Evolutionary conservation across 108 stramenopile species (phyloP).

Genomic region (Cyclotella kingstonii): DNA sequence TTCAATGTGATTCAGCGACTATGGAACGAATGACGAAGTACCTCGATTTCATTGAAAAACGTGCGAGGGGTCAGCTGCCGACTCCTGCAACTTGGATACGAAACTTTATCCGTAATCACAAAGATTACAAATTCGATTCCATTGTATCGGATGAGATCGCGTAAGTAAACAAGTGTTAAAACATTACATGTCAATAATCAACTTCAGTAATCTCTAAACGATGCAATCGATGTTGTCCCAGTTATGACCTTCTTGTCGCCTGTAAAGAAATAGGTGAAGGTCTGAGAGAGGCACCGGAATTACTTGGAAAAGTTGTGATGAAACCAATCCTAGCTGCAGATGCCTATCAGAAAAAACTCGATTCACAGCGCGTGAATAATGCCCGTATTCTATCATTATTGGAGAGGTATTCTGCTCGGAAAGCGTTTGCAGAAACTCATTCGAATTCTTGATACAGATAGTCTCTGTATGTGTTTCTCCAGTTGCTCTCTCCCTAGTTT

Average conservation of each 20-base stretch:
- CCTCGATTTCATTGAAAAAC: conserved; percentile 81
- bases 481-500: too few relatives aligned
- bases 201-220: background rate
- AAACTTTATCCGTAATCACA: conserved; percentile 87
- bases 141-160: conserved; percentile 91
- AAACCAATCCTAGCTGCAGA: conserved; percentile 73
- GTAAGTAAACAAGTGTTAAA: conserved; percentile 11
- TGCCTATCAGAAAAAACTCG: conserved; percentile 81
- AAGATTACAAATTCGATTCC: conserved; percentile 93
- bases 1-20: conserved; percentile 83
- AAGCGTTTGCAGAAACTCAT: conserved; percentile 26
- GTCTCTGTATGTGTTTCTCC: too few relatives aligned
- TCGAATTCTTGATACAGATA: background rate
- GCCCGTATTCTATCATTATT: conserved; percentile 60
- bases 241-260: conserved; percentile 81
- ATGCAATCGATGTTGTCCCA: background rate
- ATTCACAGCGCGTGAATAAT: conserved; percentile 68
- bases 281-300: conserved; percentile 68
- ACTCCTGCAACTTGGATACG: conserved; percentile 97
- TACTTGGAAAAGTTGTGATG: conserved; percentile 72
- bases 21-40: conserved; percentile 71
- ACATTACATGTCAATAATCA: too few relatives aligned
- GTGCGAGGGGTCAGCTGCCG: conserved; percentile 89
- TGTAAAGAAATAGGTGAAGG: conserved; percentile 88
- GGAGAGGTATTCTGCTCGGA: conserved; percentile 38